Evolutionary conservation across 2,329 filamentous ascomycete species (phyloP).

Genomic region (Clathrospora elynae): DNA sequence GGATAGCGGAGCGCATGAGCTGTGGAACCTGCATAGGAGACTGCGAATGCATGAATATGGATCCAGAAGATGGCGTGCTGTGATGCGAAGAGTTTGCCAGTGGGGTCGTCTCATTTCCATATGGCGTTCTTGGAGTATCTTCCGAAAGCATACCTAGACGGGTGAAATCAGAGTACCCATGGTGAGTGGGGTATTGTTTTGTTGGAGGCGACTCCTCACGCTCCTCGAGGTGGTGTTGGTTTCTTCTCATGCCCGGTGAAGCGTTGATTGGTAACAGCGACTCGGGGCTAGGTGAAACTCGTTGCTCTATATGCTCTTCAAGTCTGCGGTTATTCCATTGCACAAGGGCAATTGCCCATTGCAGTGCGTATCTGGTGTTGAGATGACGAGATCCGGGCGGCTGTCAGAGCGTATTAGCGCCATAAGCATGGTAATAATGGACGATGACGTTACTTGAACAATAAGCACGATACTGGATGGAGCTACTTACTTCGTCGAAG

Average conservation of each 20-base stretch:
- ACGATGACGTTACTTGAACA: slow-evolving; percentile 3
- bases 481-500: slow-evolving; percentile 28
- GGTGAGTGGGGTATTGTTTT: slow-evolving; percentile 19
- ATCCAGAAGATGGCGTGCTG: slow-evolving; percentile 53
- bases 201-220: slow-evolving; percentile 29
- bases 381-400: slow-evolving; percentile 15
- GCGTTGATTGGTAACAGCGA: slow-evolving; percentile 17
- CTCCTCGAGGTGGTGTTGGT: slow-evolving; percentile 27
- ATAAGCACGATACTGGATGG: slow-evolving; percentile 1
- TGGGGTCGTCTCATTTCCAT: slow-evolving; percentile 21
- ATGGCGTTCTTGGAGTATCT: slow-evolving; percentile 25
- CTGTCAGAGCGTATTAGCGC: slow-evolving; percentile 22
- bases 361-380: slow-evolving; percentile 23
- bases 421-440: slow-evolving; percentile 3
- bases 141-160: slow-evolving; percentile 22
- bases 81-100: slow-evolving; percentile 29
- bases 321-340: slow-evolving; percentile 31
- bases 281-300: slow-evolving; percentile 17
- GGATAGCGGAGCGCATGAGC: slow-evolving; percentile 24
- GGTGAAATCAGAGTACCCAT: slow-evolving; percentile 20
- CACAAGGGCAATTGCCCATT: slow-evolving; percentile 33
- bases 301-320: slow-evolving; percentile 21
- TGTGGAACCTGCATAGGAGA: slow-evolving; percentile 37
- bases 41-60: slow-evolving; percentile 40
- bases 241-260: slow-evolving; percentile 31